These are phyloP conservation scores for Heterobasidion annosum DNA, from an alignment of 1,284 basidiomycete species.

Conservation along the genomic window DNA sequence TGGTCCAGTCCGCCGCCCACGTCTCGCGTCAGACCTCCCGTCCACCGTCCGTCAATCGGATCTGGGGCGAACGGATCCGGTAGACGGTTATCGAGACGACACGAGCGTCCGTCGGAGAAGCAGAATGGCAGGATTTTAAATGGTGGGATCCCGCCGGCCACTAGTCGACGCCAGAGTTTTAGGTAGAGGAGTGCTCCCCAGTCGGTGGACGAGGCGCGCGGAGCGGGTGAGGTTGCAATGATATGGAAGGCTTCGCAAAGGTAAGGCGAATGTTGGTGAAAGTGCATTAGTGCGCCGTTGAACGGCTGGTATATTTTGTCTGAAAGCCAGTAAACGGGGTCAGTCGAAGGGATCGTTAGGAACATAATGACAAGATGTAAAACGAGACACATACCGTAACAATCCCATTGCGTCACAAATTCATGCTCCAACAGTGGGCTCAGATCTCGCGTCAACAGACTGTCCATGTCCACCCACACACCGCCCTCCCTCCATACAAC, in stretches of 20 bases:
- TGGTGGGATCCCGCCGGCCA: constrained; percentile 63
- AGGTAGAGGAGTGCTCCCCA: constrained; percentile 90
- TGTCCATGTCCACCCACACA: constrained; percentile 95
- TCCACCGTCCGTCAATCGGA: constrained; percentile 45
- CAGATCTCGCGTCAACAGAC: constrained; percentile 77
- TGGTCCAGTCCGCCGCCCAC: constrained; percentile 61
- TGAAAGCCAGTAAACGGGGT: constrained; percentile 17
- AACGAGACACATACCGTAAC: constrained; percentile 61
- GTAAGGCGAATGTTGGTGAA: constrained; percentile 81
- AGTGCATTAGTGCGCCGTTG: constrained; percentile 92
- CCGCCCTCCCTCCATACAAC: constrained; percentile 88
- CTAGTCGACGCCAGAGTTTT: constrained; percentile 77
- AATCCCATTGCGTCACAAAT: constrained; percentile 95
- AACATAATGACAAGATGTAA: neutral
- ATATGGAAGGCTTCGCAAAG: constrained; percentile 92
- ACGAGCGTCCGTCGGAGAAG: constrained; percentile 84
- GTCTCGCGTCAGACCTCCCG: constrained; percentile 42
- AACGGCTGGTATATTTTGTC: constrained; percentile 83
- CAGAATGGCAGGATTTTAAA: constrained; percentile 91
- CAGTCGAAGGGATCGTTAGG: neutral
- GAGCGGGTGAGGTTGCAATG: constrained; percentile 69
- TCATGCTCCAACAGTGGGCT: constrained; percentile 82
- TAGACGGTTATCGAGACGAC: constrained; percentile 82
- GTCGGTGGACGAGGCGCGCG: constrained; percentile 74
- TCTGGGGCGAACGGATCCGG: constrained; percentile 82